Evolutionary conservation across 164 flowering plant genomes (phyloP).

Genomic region (Sextonia rubra): DNA sequence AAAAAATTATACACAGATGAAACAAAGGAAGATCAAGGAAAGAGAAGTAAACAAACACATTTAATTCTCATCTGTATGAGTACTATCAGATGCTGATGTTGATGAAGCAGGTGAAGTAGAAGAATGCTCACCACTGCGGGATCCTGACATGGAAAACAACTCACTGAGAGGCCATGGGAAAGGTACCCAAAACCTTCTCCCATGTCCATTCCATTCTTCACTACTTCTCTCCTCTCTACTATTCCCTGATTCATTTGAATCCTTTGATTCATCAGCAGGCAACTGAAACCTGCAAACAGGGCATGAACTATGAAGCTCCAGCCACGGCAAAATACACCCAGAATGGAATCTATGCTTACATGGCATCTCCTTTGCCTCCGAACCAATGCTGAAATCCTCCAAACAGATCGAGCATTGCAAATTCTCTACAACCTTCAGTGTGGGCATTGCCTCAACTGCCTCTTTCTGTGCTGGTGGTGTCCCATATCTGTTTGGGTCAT

Average conservation of each 20-base stretch:
- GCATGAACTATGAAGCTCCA: conserved; percentile 87
- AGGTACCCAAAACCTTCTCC: conserved; percentile 45
- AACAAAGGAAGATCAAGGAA: neutral
- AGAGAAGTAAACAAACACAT: conserved; percentile 1
- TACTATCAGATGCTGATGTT: conserved; percentile 15
- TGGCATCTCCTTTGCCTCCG: conserved; percentile 80
- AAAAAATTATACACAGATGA: neutral
- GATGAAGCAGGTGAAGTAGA: conserved; percentile 21
- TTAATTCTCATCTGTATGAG: conserved; percentile 34
- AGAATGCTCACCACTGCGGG: conserved; percentile 31
- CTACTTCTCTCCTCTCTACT: conserved; percentile 1
- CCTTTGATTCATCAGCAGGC: conserved; percentile 58
- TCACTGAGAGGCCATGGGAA: conserved; percentile 63
- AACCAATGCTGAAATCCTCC: conserved; percentile 67
- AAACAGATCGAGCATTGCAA: conserved; percentile 71
- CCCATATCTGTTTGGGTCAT: conserved; percentile 78
- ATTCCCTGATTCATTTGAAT: conserved; percentile 26
- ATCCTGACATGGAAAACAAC: conserved; percentile 44
- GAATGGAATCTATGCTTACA: conserved; percentile 82
- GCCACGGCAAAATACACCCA: conserved; percentile 72
- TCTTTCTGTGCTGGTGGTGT: conserved; percentile 81
- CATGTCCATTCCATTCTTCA: conserved; percentile 20
- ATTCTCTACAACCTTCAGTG: conserved; percentile 40
- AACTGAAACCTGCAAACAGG: conserved; percentile 81
- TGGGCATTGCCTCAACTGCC: conserved; percentile 71